Conservation (phyloP, 371 early-diverging fungal genomes). For the Nematocida parisii region DNA sequence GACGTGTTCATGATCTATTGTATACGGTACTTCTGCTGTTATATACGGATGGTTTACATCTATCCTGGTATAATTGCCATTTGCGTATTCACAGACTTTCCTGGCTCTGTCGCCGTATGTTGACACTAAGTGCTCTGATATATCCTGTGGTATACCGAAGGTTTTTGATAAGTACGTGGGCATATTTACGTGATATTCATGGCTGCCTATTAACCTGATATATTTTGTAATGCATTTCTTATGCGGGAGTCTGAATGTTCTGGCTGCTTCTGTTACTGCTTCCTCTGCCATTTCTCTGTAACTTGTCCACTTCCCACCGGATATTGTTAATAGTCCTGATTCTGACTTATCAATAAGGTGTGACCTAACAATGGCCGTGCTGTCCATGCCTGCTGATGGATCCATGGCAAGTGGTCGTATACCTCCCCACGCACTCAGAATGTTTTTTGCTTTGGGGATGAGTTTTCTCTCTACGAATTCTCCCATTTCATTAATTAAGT, state of each 20-base stretch:
- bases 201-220: constrained; percentile 78
- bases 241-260: constrained; percentile 72
- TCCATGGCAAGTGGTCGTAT: constrained; percentile 95
- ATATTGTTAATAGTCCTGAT: constrained; percentile 82
- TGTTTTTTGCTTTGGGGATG: constrained; percentile 86
- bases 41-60: constrained; percentile 82
- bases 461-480: constrained; percentile 80
- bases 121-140: constrained; percentile 82
- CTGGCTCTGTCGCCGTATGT: constrained; percentile 86
- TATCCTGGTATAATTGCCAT: constrained; percentile 66
- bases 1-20: constrained; percentile 84
- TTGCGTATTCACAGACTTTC: constrained; percentile 43
- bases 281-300: constrained; percentile 96
- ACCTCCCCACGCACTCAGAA: constrained; percentile 92
- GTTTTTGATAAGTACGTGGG: constrained; percentile 82
- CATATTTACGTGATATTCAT: constrained; percentile 80
- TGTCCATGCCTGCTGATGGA: constrained; percentile 76
- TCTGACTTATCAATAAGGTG: constrained; percentile 84
- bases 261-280: constrained; percentile 82
- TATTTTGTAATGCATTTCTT: constrained; percentile 74
- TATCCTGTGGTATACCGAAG: constrained; percentile 84
- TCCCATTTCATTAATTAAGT: constrained; percentile 86
- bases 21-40: constrained; percentile 88
- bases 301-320: constrained; percentile 99
- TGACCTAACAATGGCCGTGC: constrained; percentile 85